Evolutionary conservation across 495 filamentous ascomycete genomes (phyloP).

Genomic region (Hapsidospora chrysogenum): DNA sequence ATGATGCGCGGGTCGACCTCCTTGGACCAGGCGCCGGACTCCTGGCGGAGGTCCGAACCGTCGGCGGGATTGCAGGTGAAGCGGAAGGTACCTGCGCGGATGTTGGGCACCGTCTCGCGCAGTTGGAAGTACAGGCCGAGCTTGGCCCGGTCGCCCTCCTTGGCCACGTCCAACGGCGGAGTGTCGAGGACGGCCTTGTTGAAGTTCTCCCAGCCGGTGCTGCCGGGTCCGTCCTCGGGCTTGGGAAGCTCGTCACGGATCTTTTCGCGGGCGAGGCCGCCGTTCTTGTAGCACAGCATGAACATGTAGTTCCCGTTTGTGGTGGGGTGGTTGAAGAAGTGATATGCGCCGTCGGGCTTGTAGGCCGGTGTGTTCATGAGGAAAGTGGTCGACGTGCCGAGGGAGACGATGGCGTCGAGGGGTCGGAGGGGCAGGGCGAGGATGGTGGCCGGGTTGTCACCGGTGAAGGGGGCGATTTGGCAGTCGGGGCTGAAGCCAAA

Average conservation of each 20-base stretch:
- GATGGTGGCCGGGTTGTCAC: conserved; percentile 93
- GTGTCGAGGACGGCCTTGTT: conserved; percentile 48
- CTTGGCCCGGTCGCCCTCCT: conserved; percentile 43
- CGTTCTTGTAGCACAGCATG: conserved; percentile 99
- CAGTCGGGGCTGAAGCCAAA: conserved; percentile 67
- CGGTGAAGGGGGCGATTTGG: conserved; percentile 70
- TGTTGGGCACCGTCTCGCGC: conserved; percentile 89
- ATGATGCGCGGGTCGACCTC: conserved; percentile 68
- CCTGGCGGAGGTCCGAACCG: conserved; percentile 29
- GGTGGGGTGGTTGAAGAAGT: conserved; percentile 83
- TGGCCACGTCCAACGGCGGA: conserved; percentile 44
- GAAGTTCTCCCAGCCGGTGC: conserved; percentile 58
- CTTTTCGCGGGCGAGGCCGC: conserved; percentile 77
- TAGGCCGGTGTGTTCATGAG: conserved; percentile 89
- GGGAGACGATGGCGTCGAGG: conserved; percentile 79
- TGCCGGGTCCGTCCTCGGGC: conserved; percentile 8
- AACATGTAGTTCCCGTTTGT: conserved; percentile 82
- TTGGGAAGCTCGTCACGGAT: conserved; percentile 51
- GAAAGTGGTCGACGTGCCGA: conserved; percentile 93
- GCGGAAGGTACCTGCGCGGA: conserved; percentile 67
- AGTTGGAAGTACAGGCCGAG: conserved; percentile 87
- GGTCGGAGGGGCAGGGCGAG: conserved; percentile 73
- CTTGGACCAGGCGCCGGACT: conserved; percentile 16
- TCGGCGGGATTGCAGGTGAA: conserved; percentile 44
- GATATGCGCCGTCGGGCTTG: conserved; percentile 69